Base-by-base conservation (phyloP, 2,329 filamentous ascomycete genomes). In the Lithohypha guttulata region DNA sequence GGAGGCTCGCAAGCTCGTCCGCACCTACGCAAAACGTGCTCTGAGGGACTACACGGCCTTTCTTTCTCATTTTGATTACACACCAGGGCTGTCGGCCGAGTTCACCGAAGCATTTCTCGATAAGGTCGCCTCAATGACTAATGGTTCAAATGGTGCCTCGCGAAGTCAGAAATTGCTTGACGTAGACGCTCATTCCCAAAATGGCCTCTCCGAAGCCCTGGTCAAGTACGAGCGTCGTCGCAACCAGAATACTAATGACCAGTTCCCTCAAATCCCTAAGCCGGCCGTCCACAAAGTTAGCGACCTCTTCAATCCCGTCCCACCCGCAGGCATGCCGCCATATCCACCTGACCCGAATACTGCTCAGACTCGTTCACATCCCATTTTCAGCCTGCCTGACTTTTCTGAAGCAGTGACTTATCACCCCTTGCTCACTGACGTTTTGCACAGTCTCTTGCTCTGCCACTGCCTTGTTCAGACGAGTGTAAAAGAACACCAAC, bases 391-490 rank as follows among this genome's bases (percentile, higher is more conserved):
- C 18, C 56, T 63, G 6, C 42, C 48, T 8, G 64, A 68, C 41
- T 66, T 62, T 37, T 67, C 73, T 29, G 81, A 85, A 60, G 70
- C 71, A 27, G 69, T 84, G 19, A 91, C 83, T 1, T 91, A 84
- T 55, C 84, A 93, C 52, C 85, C 84, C 0, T 69, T 91, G 6
- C 68, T 93, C 8, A 77, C 77, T 5, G 84, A 93, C 21, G 81
- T 81, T 1, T 70, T 93, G 1, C 84, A 93, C 57, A 79, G 77
- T 3, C 61, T 91, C 2, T 73, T 93, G 6, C 71, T 93, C 27
- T 81, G 79, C 49, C 84, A 93, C 58, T 73, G 74, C n/a, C 73
- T 93, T 7, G 62, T 84, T 6, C 84, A 89, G 58, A 93, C 84
- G 0, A 81, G 83, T 0, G 59, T 74, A 8, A 84, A 81, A 51